Percentiles rank a stretch among this genome's conserved stretches.
phyloP scores from a whole-genome alignment of 2,329 filamentous ascomycete genomes.

The Knoxdaviesia proteae region DNA sequence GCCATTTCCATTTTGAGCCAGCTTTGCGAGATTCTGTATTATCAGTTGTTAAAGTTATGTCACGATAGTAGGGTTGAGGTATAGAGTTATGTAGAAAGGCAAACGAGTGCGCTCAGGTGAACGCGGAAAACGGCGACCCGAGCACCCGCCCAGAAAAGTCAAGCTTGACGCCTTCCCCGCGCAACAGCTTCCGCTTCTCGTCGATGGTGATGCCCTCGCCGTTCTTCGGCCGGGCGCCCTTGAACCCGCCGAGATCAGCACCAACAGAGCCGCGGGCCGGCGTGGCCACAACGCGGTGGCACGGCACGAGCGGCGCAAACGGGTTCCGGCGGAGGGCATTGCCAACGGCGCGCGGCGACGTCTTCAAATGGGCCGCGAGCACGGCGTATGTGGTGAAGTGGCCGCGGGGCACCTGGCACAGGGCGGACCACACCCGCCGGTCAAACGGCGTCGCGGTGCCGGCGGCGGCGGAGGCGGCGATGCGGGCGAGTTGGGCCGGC shows the following conservation, averaged over 20 bases:
- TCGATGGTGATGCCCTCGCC: constrained; percentile 41
- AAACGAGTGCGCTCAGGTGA: constrained; percentile 9
- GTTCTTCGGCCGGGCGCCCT: constrained; percentile 40
- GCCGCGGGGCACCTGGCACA: constrained; percentile 59
- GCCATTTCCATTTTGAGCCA: too few relatives aligned
- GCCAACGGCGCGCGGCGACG: constrained; percentile 57
- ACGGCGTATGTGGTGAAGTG: constrained; percentile 59
- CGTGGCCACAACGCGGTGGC: constrained; percentile 59
- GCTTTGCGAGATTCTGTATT: too few relatives aligned
- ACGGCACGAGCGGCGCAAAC: constrained; percentile 64
- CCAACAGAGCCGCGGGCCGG: constrained; percentile 13
- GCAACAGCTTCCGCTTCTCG: constrained; percentile 41
- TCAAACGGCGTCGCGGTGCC: constrained; percentile 31
- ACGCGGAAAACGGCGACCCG: constrained; percentile 30
- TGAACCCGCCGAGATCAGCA: constrained; percentile 51
- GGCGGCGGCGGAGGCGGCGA: constrained; percentile 1
- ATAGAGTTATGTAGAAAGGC: too few relatives aligned
- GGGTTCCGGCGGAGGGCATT: constrained; percentile 61
- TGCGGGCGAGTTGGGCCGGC: too few relatives aligned
- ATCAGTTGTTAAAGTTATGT: too few relatives aligned
- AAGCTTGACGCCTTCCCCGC: constrained; percentile 42
- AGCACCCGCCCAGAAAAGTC: constrained; percentile 37
- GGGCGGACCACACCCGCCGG: constrained; percentile 45
- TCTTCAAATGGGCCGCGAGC: constrained; percentile 44
- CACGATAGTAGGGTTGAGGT: too few relatives aligned